Evolutionary conservation across 2,329 filamentous ascomycete genomes (phyloP), one percentile per base, ranked within the genome.

Genomic region (Xylariaceae sp.): DNA sequence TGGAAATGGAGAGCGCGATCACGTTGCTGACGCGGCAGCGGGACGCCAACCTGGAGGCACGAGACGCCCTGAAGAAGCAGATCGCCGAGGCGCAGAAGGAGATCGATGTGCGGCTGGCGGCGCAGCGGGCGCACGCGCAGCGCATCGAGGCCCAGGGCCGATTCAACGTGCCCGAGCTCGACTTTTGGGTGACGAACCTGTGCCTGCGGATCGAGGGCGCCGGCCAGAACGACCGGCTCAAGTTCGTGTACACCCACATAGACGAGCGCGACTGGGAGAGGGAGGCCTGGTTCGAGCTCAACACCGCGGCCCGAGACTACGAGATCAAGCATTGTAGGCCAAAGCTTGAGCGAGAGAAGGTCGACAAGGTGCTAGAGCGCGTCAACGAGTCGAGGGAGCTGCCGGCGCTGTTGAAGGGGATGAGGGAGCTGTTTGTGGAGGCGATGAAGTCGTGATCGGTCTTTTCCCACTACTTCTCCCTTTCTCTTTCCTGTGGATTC

Each of bases 151-250:
- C 83, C 2, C 90, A 97, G 66, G 78, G 85, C 38, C 78, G 88
- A 23, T 85, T 90, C 64, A 97, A 98, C 63, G 77, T 86, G 30
- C 92, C 92, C 0, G 92, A 98, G 67, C 73, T 98, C 31, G 85
- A 89, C 51, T 97, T 97, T 60, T 98, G 92, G 92, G 85, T 94
- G 60, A 84, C 83, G 38, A 92, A 90, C 59, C 69, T 98, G 43
- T 89, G 90, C 42, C 63, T 97, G 59, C 73, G 84, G 44, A 94
- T 98, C 56, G 90, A 97, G 59, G 90, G 90, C 2, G 85, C 86
- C 0, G 89, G 87, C 1, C 76, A 78, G 57, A 81, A 86, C 47
- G 89, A 96, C 63, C 76, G 85, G 17, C 70, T 98, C 52, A 90
- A 90, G 63, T 95, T 98, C 60, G 76, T 92, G 2, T 98, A 88